Conservation (phyloP, 1,284 basidiomycete genomes). For the Pascua guehoae region DNA sequence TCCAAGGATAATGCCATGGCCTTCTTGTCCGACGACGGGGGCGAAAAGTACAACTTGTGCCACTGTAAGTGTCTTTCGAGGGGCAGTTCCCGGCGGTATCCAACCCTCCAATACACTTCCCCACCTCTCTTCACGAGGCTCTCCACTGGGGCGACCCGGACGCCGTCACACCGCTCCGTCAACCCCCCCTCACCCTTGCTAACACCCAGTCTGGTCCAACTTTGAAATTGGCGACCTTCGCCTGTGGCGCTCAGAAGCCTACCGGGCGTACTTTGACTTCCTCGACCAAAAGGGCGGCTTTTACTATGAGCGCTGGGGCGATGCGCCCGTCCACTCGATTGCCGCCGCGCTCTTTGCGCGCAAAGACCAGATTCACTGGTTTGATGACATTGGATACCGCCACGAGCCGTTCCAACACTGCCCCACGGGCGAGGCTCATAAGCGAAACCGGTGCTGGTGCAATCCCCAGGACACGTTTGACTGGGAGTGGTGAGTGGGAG, state of each 20-base stretch:
- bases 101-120: not conserved
- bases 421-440: constrained; percentile 47
- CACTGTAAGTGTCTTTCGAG: constrained; percentile 61
- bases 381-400: constrained; percentile 54
- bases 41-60: constrained; percentile 70
- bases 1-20: constrained; percentile 66
- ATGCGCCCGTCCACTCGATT: constrained; percentile 81
- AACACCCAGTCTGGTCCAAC: constrained; percentile 67
- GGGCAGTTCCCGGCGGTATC: not conserved
- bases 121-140: too few relatives aligned
- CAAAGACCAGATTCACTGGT: constrained; percentile 71
- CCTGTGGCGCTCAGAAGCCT: constrained; percentile 74
- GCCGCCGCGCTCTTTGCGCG: constrained; percentile 68
- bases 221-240: constrained; percentile 74
- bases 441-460: constrained; percentile 46
- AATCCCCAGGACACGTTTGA: constrained; percentile 48
- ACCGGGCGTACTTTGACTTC: constrained; percentile 70
- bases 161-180: too few relatives aligned
- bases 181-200: not conserved
- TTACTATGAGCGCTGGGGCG: constrained; percentile 73
- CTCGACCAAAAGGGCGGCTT: constrained; percentile 76
- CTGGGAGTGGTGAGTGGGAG: constrained; percentile 39
- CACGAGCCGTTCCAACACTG: constrained; percentile 51
- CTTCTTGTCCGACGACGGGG: constrained; percentile 70
- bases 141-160: too few relatives aligned